Conservation (phyloP, 2,329 filamentous ascomycete species). For the Epichloe sibirici region DNA sequence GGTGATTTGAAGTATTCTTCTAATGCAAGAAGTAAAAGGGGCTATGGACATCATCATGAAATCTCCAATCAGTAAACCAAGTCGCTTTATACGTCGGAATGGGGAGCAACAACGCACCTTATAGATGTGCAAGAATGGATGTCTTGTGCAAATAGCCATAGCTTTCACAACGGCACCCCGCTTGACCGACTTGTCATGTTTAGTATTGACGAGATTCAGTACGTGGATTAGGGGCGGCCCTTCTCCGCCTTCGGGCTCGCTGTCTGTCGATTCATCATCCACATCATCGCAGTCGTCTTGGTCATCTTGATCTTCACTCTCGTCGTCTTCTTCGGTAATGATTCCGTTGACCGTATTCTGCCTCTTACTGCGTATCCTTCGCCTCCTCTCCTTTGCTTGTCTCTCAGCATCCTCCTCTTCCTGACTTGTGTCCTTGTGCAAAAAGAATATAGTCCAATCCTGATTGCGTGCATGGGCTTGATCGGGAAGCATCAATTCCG, state of each 20-base stretch:
- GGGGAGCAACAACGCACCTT: constrained; percentile 46
- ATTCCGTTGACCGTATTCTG: constrained; percentile 39
- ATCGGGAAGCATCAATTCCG: constrained; percentile 95
- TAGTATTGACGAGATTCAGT: constrained; percentile 93
- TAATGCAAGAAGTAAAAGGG: constrained; percentile 75
- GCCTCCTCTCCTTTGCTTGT: constrained; percentile 41
- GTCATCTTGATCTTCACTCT: constrained; percentile 34
- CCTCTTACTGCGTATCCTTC: constrained; percentile 36
- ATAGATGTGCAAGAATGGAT: constrained; percentile 97
- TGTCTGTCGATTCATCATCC: constrained; percentile 42
- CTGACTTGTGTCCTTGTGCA: constrained; percentile 85
- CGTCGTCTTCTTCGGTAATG: constrained; percentile 31
- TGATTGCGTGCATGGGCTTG: constrained; percentile 90
- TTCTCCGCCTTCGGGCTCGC: constrained; percentile 59
- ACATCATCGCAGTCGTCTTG: constrained; percentile 39
- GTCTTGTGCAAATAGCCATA: constrained; percentile 96
- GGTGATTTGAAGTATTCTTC: constrained; percentile 96
- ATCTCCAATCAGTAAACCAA: background rate
- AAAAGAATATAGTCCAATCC: constrained; percentile 98
- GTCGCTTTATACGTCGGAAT: background rate
- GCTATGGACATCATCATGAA: constrained; percentile 34
- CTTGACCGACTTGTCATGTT: constrained; percentile 86
- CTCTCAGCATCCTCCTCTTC: constrained; percentile 69
- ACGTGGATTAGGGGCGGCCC: constrained; percentile 94
- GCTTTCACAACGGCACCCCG: constrained; percentile 92